phyloP scores from a whole-genome alignment of 371 early-diverging fungal genomes.

The Mortierella sp. region DNA sequence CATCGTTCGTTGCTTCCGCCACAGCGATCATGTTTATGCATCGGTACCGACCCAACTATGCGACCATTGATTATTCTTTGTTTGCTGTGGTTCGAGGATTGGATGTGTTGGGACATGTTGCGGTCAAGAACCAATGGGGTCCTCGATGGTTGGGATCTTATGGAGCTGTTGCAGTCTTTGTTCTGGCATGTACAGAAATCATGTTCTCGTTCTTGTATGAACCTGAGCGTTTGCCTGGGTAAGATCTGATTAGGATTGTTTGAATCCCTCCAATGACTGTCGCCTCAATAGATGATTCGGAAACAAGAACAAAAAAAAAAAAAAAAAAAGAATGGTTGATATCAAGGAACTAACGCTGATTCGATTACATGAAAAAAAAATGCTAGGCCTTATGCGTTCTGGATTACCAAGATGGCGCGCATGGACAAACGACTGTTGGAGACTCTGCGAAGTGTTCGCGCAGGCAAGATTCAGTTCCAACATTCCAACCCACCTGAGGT shows the following conservation, averaged over 20 bases:
- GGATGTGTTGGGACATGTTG: conserved; percentile 64
- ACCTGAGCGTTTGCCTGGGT: conserved; percentile 65
- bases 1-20: conserved; percentile 46
- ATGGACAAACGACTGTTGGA: conserved; percentile 66
- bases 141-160: conserved; percentile 63
- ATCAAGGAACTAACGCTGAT: no score
- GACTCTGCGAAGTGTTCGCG: conserved; percentile 58
- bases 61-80: conserved; percentile 68
- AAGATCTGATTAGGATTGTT: conserved; percentile 11
- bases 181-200: conserved; percentile 67
- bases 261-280: no score
- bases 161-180: conserved; percentile 65
- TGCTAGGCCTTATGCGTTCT: conserved; percentile 63
- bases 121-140: conserved; percentile 55
- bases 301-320: no score
- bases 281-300: no score
- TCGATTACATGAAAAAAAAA: background rate
- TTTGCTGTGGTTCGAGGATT: conserved; percentile 69
- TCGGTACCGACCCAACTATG: conserved; percentile 30
- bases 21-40: conserved; percentile 49
- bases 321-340: background rate
- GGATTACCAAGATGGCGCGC: conserved; percentile 72
- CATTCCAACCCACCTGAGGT: conserved; percentile 28
- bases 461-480: conserved; percentile 57
- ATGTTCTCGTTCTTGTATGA: conserved; percentile 74